Percentiles rank a stretch among this genome's conserved stretches.
Conservation (phyloP, 345 rosid species). For the Kandelia obovata region DNA sequence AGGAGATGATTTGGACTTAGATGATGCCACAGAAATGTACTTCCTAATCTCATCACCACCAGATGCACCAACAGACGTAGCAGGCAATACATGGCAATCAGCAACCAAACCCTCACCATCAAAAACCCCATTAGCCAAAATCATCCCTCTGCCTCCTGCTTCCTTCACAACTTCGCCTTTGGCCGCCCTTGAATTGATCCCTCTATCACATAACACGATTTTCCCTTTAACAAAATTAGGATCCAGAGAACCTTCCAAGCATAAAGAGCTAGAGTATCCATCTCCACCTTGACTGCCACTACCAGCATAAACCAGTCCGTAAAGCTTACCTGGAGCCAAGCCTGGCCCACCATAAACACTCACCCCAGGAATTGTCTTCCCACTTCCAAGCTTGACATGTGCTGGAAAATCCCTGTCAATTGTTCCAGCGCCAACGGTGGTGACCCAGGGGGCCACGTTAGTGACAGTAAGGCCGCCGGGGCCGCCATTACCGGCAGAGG, state of each 20-base stretch:
- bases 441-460: constrained; percentile 33
- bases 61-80: constrained; percentile 25
- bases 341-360: constrained; percentile 33
- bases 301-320: constrained; percentile 23
- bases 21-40: constrained; percentile 17
- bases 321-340: constrained; percentile 18
- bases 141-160: constrained; percentile 33
- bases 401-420: constrained; percentile 34
- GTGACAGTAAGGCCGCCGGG: constrained; percentile 30
- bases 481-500: constrained; percentile 34
- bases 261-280: constrained; percentile 29
- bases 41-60: constrained; percentile 29
- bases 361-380: constrained; percentile 23
- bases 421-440: constrained; percentile 35
- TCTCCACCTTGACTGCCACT: constrained; percentile 21
- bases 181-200: constrained; percentile 29
- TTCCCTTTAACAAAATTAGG: constrained; percentile 22
- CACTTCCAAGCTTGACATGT: constrained; percentile 30
- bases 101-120: constrained; percentile 38
- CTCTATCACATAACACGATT: constrained; percentile 32
- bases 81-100: constrained; percentile 34
- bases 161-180: constrained; percentile 34
- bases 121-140: constrained; percentile 32
- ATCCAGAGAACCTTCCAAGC: constrained; percentile 31
- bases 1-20: constrained; percentile 19